Conservation (phyloP, 345 rosid genomes). For the Murraya koenigii region DNA sequence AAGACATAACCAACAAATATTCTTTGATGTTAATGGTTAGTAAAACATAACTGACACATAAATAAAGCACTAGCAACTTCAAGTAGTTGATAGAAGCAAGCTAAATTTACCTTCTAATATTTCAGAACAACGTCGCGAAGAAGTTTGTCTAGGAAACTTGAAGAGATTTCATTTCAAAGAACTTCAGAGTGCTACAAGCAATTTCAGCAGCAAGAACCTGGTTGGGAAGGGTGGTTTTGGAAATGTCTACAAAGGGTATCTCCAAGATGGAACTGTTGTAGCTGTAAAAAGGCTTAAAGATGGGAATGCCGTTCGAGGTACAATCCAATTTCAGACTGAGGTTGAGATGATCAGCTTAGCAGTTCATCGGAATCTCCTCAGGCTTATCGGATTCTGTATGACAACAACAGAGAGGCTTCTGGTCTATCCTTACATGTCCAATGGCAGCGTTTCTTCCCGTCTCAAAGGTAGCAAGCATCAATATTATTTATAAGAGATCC, state of each 20-base stretch:
- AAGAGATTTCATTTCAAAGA: slow-evolving; percentile 84
- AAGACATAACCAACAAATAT: slow-evolving; percentile 76
- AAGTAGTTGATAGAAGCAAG: not conserved
- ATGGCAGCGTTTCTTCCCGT: slow-evolving; percentile 91
- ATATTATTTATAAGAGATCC: not conserved
- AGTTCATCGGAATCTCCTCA: slow-evolving; percentile 85
- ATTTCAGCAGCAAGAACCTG: slow-evolving; percentile 86
- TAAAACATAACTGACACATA: slow-evolving; percentile 18
- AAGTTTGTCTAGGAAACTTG: slow-evolving; percentile 76
- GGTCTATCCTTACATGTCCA: slow-evolving; percentile 96
- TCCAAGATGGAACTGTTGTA: slow-evolving; percentile 68
- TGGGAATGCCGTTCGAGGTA: slow-evolving; percentile 66
- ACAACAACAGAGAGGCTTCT: slow-evolving; percentile 70
- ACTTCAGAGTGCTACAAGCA: slow-evolving; percentile 77
- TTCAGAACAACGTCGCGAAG: slow-evolving; percentile 68
- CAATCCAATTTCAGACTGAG: slow-evolving; percentile 86
- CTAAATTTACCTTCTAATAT: slow-evolving; percentile 12
- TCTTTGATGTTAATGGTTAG: slow-evolving; percentile 86
- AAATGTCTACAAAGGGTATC: slow-evolving; percentile 84
- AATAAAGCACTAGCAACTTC: not conserved
- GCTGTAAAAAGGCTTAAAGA: slow-evolving; percentile 86
- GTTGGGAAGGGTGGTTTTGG: slow-evolving; percentile 95
- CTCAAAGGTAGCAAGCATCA: slow-evolving; percentile 58
- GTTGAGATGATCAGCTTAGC: slow-evolving; percentile 96
- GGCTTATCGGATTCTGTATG: slow-evolving; percentile 76